These are phyloP conservation scores for Rhizopogon vesiculosus DNA, from an alignment of 768 basidiomycete species.

Conservation along the genomic window DNA sequence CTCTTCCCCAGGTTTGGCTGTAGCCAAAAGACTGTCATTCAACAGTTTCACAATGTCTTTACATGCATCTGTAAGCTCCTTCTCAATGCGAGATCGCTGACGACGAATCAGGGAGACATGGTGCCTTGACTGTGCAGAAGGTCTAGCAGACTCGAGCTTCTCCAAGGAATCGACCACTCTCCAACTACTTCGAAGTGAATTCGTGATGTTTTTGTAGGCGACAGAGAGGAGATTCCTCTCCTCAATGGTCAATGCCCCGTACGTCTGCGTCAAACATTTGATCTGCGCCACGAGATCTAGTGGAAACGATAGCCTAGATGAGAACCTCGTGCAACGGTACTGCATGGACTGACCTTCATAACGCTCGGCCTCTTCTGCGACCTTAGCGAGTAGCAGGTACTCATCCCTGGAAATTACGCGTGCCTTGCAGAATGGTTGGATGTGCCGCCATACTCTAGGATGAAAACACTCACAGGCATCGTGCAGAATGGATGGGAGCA, in stretches of 20 bases:
- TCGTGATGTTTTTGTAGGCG: slow-evolving; percentile 89
- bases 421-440: slow-evolving; percentile 16
- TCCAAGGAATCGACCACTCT: slow-evolving; percentile 73
- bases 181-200: slow-evolving; percentile 81
- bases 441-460: not conserved
- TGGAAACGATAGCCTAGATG: slow-evolving; percentile 5
- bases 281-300: slow-evolving; percentile 76
- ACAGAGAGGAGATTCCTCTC: slow-evolving; percentile 87
- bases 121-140: slow-evolving; percentile 21
- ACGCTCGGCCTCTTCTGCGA: slow-evolving; percentile 85
- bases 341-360: slow-evolving; percentile 60
- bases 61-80: slow-evolving; percentile 71
- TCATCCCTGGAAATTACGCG: slow-evolving; percentile 33
- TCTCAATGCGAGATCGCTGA: slow-evolving; percentile 73
- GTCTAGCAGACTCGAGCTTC: slow-evolving; percentile 46
- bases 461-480: slow-evolving; percentile 20
- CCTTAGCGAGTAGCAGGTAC: slow-evolving; percentile 63
- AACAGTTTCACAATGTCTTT: slow-evolving; percentile 73
- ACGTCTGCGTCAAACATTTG: slow-evolving; percentile 65
- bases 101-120: slow-evolving; percentile 65
- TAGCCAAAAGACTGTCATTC: slow-evolving; percentile 52
- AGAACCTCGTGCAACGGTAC: not conserved
- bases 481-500: not conserved
- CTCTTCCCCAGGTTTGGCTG: slow-evolving; percentile 72
- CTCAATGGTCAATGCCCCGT: slow-evolving; percentile 71